Base-by-base conservation (phyloP, 2,329 filamentous ascomycete genomes). In the Colletotrichum sp. region DNA sequence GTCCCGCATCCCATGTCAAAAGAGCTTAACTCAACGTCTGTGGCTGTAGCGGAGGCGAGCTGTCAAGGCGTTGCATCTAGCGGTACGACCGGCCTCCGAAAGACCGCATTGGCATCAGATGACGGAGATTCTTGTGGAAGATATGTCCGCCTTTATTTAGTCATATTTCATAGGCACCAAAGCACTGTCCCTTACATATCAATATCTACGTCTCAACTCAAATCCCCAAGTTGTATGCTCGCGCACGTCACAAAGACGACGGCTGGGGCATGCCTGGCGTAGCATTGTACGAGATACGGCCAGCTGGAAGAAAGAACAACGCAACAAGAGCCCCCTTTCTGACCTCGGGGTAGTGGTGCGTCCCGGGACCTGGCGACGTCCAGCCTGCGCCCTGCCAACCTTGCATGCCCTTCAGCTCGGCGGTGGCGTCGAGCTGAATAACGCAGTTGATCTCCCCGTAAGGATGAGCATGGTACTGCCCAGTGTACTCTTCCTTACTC, bases 371-470 rank as follows among this genome's bases (percentile, higher is more conserved):
- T 0, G 88, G 88, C 59, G 84, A 85, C 26, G 90, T 91, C 89
- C 90, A 92, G 0, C 90, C 90, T 1, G 87, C 86, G 0, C 88
- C 88, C 78, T 88, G 87, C 90, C 89, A 91, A 2, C 89, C 89
- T 69, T 86, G 84, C 89, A 91, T 88, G 7, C 89, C 89, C 81
- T 85, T 89, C 65, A 91, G 78, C 81, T 91, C 86, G 3, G 89
- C 88, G 5, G 77, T 81, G 6, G 84, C 75, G 73, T 90, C 88
- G 14, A 91, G 82, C 78, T 87, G 87, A 8, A 90, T 81, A 1
- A 90, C 88, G 76, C 89, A 90, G 77, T 90, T 90, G 78, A 90
- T 89, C 82, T 90, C 89, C 7, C 88, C 89, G 68, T 90, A 90
- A 2, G 88, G 88, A 78, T 90, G 88, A 6, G 82, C 81, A 76